Conservation (phyloP, 1,284 basidiomycete genomes). For the Sanghuangporus weigelae region DNA sequence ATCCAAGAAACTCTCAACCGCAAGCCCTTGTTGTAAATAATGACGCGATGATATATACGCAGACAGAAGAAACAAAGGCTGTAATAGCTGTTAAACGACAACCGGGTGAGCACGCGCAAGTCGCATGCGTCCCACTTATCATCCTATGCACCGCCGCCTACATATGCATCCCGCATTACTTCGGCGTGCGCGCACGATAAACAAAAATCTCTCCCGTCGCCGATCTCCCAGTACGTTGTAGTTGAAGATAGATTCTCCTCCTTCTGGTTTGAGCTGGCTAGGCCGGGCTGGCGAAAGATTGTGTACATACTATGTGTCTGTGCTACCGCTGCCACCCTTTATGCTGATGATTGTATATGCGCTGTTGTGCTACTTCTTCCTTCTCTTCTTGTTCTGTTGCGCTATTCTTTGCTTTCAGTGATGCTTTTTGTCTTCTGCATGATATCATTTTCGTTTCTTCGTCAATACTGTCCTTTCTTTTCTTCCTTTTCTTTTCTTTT, state of each 20-base stretch:
- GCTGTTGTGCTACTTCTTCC: slow-evolving; percentile 1
- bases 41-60: not conserved
- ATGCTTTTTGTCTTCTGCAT: not conserved
- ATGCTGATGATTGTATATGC: not conserved
- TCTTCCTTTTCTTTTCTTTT: not conserved
- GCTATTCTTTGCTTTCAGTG: not conserved
- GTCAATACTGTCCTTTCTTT: not conserved
- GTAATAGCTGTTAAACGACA: not conserved
- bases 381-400: not conserved
- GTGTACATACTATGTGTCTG: not conserved
- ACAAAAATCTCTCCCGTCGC: not conserved
- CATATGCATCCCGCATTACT: not conserved
- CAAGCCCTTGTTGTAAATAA: slow-evolving; percentile 38
- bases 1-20: slow-evolving; percentile 68
- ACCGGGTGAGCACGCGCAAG: not conserved
- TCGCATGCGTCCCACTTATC: not conserved
- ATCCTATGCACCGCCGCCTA: not conserved
- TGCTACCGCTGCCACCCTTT: not conserved
- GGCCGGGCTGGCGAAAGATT: slow-evolving; percentile 6
- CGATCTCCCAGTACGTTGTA: slow-evolving; percentile 6
- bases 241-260: slow-evolving; percentile 15
- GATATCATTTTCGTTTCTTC: not conserved
- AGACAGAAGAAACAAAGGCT: not conserved
- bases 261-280: slow-evolving; percentile 17
- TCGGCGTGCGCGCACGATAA: not conserved